Conservation (phyloP, 805 yeast species). For the Teunomyces atbi region DNA sequence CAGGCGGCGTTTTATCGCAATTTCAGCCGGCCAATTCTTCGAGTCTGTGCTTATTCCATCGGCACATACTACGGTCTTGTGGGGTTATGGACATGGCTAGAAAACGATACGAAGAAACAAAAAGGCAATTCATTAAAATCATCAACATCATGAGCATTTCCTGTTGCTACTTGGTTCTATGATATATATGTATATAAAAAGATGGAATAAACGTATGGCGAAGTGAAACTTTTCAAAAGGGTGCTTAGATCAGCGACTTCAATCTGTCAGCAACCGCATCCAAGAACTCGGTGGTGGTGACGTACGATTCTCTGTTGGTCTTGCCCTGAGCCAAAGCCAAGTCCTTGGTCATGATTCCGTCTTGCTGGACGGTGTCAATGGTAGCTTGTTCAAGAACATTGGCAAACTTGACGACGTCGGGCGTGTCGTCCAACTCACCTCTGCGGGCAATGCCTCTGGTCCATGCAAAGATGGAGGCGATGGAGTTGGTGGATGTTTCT, state of each 20-base stretch:
- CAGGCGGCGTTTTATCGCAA: slow-evolving; percentile 41
- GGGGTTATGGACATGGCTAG: slow-evolving; percentile 46
- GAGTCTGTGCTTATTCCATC: slow-evolving; percentile 43
- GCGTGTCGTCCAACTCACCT: slow-evolving; percentile 84
- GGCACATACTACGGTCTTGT: slow-evolving; percentile 46
- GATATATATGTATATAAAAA: neutral
- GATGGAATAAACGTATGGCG: neutral
- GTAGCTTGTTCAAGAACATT: slow-evolving; percentile 78
- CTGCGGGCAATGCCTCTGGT: slow-evolving; percentile 90
- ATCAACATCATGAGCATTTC: slow-evolving; percentile 2
- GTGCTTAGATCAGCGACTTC: slow-evolving; percentile 12
- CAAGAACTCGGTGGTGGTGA: slow-evolving; percentile 88
- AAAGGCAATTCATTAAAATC: neutral
- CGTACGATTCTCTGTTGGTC: slow-evolving; percentile 78
- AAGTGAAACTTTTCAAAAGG: neutral
- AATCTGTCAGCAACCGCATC: slow-evolving; percentile 76
- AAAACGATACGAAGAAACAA: slow-evolving; percentile 10
- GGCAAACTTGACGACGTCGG: slow-evolving; percentile 81
- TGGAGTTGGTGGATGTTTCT: slow-evolving; percentile 95
- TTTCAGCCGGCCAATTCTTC: slow-evolving; percentile 46
- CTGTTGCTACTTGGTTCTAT: slow-evolving; percentile 2
- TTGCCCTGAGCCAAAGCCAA: slow-evolving; percentile 87
- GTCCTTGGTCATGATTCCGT: slow-evolving; percentile 94
- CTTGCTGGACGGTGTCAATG: slow-evolving; percentile 77
- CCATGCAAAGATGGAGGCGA: slow-evolving; percentile 98